Percentiles rank a stretch among this genome's conserved stretches.
Evolutionary conservation across 495 filamentous ascomycete genomes (phyloP).

Genomic region (Aspergillus ellipticus): DNA sequence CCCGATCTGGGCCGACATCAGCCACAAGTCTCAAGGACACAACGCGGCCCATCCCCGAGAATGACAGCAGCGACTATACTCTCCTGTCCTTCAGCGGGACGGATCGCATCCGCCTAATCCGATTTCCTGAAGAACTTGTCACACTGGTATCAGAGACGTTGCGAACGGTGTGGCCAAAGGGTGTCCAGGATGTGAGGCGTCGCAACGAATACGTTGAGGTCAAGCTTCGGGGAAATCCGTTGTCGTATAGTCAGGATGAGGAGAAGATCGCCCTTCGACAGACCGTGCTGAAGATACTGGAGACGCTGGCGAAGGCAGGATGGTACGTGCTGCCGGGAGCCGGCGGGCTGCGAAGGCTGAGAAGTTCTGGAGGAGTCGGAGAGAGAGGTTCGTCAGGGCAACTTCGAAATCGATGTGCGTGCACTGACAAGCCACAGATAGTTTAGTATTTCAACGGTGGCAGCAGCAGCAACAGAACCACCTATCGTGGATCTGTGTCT

Average conservation of each 20-base stretch:
- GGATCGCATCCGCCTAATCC: constrained; percentile 14
- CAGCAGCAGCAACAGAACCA: not conserved
- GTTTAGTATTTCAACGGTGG: constrained; percentile 6
- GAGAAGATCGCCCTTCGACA: constrained; percentile 15
- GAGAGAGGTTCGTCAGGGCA: not conserved
- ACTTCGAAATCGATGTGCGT: not conserved
- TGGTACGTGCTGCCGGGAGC: constrained; percentile 1
- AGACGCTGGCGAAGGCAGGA: constrained; percentile 10
- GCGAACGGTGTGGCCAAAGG: constrained; percentile 8
- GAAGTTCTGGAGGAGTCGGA: not conserved
- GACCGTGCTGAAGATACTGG: constrained; percentile 7
- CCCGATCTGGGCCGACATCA: not conserved
- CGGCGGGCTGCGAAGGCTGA: not conserved
- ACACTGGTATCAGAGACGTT: constrained; percentile 5
- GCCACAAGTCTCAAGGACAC: not conserved
- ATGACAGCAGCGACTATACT: constrained; percentile 1
- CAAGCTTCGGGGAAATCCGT: constrained; percentile 16
- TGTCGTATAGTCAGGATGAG: constrained; percentile 2
- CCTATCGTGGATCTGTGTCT: constrained; percentile 12
- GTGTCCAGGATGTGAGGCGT: constrained; percentile 9
- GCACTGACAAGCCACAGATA: constrained; percentile 1
- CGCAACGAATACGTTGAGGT: constrained; percentile 8
- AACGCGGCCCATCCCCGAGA: not conserved
- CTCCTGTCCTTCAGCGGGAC: constrained; percentile 4
- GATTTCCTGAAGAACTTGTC: constrained; percentile 10